Evolutionary conservation across 1,284 basidiomycete genomes (phyloP), one percentile per base, ranked within the genome.

Genomic region (Marasmius oreades): DNA sequence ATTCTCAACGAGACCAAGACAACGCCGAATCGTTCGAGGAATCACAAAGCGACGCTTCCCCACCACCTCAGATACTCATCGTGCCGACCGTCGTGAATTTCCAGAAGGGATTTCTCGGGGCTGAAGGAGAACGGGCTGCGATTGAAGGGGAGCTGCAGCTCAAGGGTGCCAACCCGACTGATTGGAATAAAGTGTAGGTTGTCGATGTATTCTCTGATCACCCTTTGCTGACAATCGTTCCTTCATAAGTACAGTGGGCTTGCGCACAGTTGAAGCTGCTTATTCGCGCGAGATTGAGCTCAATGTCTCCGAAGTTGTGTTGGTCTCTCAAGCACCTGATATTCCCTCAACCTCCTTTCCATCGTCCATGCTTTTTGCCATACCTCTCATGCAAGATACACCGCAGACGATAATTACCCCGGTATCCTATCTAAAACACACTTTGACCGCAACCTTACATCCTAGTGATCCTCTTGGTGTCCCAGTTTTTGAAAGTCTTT

Each of bases 81-180:
- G 73, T 84, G 42, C 88, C 90, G 3, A 77, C 83, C 33, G 75
- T 79, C 18, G 73, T 87, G 54, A 82, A 83, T 66, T 92, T 92
- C 64, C 90, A 92, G 73, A 89, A 84, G 64, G 90, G 90, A 11
- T 91, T 80, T 67, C 75, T 92, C 8, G 90, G 90, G 57, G 88
- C 86, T 20, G 88, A 90, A 56, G 86, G 79, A 45, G 90, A 92
- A 69, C 79, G 77, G 52, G 88, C 90, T 22, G 85, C 90, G 14
- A 81, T 92, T 55, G 90, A 92, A 68, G 90, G 90, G 53, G 90
- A 92, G 69, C 73, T 92, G 33, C 90, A 90, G 66, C 76, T 92
- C 60, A 92, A 92, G 68, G 86, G 82, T 55, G 76, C 77, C 37
- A 76, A 78, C 50, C 70, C 75, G 39, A 74, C 73, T 59, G 71